Percentiles rank a stretch among this genome's conserved stretches.
Evolutionary conservation across 1,284 basidiomycete species (phyloP).

Genomic region (Stygiomarasmius scandens): DNA sequence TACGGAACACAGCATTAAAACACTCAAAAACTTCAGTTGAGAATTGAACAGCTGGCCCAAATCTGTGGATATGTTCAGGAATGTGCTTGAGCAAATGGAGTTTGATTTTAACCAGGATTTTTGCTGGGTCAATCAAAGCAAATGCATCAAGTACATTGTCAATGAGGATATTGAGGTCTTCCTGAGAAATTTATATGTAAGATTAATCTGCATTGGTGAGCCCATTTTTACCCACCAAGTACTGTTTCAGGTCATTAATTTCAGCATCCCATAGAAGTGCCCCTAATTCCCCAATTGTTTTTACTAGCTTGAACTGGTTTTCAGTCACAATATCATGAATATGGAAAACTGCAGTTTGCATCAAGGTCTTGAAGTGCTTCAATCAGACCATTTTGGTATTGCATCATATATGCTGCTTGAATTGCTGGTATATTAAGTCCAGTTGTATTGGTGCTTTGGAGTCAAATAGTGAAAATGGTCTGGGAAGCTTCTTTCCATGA

Average conservation of each 20-base stretch:
- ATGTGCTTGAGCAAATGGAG: constrained; percentile 37
- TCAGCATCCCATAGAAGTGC: constrained; percentile 34
- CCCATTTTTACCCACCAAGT: constrained; percentile 28
- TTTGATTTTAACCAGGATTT: constrained; percentile 37
- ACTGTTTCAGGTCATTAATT: constrained; percentile 35
- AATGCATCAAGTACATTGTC: constrained; percentile 26
- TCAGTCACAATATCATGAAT: constrained; percentile 30
- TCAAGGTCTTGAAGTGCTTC: constrained; percentile 43
- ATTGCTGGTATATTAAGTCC: constrained; percentile 36
- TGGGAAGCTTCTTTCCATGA: constrained; percentile 23
- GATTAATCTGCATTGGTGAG: constrained; percentile 18
- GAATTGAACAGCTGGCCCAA: constrained; percentile 34
- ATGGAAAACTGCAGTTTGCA: constrained; percentile 35
- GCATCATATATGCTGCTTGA: constrained; percentile 36
- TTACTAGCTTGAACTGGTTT: constrained; percentile 21
- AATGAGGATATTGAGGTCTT: constrained; percentile 29
- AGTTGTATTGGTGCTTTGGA: constrained; percentile 30
- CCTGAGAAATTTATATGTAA: constrained; percentile 24
- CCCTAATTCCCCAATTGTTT: constrained; percentile 30
- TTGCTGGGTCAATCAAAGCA: constrained; percentile 30
- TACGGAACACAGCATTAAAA: constrained; percentile 39
- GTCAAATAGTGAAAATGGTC: constrained; percentile 23
- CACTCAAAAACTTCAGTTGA: constrained; percentile 37
- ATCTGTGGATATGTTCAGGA: constrained; percentile 29
- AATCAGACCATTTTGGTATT: constrained; percentile 40